Conservation (phyloP, 495 filamentous ascomycete genomes). For the Penicillium steckii region DNA sequence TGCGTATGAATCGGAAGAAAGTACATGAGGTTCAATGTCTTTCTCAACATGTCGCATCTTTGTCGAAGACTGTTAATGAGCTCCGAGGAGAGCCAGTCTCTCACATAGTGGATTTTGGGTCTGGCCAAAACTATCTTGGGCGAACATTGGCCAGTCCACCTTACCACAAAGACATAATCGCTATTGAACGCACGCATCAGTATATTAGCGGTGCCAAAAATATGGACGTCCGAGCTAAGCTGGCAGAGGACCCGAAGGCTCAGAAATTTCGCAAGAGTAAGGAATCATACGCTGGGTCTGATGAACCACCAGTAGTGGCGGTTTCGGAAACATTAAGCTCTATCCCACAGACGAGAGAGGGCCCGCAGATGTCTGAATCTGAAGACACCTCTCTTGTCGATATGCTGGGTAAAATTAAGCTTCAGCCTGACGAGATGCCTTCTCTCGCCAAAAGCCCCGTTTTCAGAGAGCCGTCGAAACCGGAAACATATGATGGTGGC, state of each 20-base stretch:
- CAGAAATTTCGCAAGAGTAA: neutral
- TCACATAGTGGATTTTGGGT: conserved; percentile 93
- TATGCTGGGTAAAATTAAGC: conserved; percentile 38
- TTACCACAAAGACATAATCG: conserved; percentile 82
- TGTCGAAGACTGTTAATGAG: conserved; percentile 53
- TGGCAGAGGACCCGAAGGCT: conserved; percentile 58
- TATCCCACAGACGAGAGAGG: conserved; percentile 1
- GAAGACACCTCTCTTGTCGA: conserved; percentile 34
- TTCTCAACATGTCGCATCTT: conserved; percentile 56
- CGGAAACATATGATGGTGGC: conserved; percentile 22
- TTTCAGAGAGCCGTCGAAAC: conserved; percentile 30
- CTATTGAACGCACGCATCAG: conserved; percentile 81
- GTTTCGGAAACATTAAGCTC: conserved; percentile 25
- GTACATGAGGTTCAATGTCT: conserved; percentile 80
- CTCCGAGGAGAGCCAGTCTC: conserved; percentile 59
- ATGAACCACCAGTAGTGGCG: conserved; percentile 26
- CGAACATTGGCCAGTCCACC: conserved; percentile 80
- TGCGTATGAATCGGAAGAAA: conserved; percentile 97
- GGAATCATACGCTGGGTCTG: conserved; percentile 52
- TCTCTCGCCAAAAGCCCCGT: conserved; percentile 1
- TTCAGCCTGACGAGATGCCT: conserved; percentile 34
- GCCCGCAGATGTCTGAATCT: conserved; percentile 36
- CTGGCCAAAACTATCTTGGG: conserved; percentile 93
- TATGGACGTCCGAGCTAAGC: conserved; percentile 73
- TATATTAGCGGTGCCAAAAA: conserved; percentile 82